phyloP scores from a whole-genome alignment of 768 basidiomycete species.

The Psilocybe cubensis region DNA sequence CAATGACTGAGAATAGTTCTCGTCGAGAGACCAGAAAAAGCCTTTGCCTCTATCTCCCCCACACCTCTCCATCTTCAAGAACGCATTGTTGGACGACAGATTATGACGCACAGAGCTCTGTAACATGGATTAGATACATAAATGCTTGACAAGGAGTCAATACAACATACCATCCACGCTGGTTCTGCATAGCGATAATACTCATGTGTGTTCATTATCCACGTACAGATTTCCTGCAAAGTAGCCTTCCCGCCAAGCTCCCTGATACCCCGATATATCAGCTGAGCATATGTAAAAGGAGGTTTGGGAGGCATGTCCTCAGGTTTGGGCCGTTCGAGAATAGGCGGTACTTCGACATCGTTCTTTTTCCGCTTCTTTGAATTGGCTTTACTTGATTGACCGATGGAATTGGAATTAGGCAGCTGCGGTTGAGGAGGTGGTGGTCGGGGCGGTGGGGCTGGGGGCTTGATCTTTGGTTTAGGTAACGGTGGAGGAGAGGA shows the following conservation, averaged over 20 bases:
- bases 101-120: constrained; percentile 95
- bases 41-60: constrained; percentile 90
- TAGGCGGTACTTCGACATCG: constrained; percentile 43
- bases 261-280: constrained; percentile 90
- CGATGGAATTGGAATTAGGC: constrained; percentile 65
- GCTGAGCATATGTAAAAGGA: constrained; percentile 85
- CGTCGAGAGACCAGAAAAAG: constrained; percentile 92
- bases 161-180: constrained; percentile 84
- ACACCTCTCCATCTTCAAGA: constrained; percentile 87
- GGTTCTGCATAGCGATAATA: constrained; percentile 89
- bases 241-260: constrained; percentile 85
- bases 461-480: constrained; percentile 34
- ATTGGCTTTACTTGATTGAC: constrained; percentile 49
- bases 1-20: constrained; percentile 65
- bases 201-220: constrained; percentile 88
- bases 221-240: constrained; percentile 87
- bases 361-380: constrained; percentile 79
- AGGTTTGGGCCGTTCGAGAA: constrained; percentile 51
- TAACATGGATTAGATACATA: constrained; percentile 11
- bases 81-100: constrained; percentile 89
- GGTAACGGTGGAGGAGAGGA: constrained; percentile 30
- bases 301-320: constrained; percentile 90
- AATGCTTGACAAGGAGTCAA: constrained; percentile 8
- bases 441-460: constrained; percentile 39
- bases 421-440: constrained; percentile 54